Evolutionary conservation across 495 filamentous ascomycete genomes (phyloP), one percentile per base, ranked within the genome.

Genomic region (Pseudoneurospora amorphoporcata): DNA sequence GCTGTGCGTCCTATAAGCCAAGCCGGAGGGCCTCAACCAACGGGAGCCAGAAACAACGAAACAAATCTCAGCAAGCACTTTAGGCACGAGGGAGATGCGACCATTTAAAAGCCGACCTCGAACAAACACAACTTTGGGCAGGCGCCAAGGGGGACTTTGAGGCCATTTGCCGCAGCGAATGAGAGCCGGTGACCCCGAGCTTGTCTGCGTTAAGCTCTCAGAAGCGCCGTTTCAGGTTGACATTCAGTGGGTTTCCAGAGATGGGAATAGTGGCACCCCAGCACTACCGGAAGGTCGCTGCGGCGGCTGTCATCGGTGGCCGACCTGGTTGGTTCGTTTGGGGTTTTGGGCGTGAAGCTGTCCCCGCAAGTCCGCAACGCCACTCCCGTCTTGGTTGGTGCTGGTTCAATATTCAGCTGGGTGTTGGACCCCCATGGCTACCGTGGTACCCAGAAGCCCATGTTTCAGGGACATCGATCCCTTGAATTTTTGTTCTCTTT

Each of bases 171-270:
- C 12, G 38, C 70, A 69, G 38, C 39, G 58, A 39, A 71, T 68
- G n/a, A 14, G 41, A n/a, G 14, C 3, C 23, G 61, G 29, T 0
- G 29, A 32, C 53, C 53, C 29, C 53, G 53, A 72, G 72, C 68
- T 73, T 73, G 43, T 71, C 72, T 38, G 43, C 41, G 38, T 69
- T 72, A 69, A 74, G 53, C 39, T 61, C 32, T 71, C 35, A 19
- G 41, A 71, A 71, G 70, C 70, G 68, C 40, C 69, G 78, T 80
- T 80, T 80, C 78, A 79, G 43, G 58, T 77, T 78, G 73, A 76
- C 69, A 71, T 23, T 68, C 8, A n/a, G 23, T 16, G n/a, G 14
- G 17, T 19, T 39, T 39, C 61, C 39, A 14, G 17, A 43, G 42
- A 12, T 16, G 17, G n/a, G 41, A 58, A 41, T 45, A 40, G 37